These are phyloP conservation scores for Saccharomycopsis amapae DNA, from an alignment of 805 yeast species.

Conservation along the genomic window DNA sequence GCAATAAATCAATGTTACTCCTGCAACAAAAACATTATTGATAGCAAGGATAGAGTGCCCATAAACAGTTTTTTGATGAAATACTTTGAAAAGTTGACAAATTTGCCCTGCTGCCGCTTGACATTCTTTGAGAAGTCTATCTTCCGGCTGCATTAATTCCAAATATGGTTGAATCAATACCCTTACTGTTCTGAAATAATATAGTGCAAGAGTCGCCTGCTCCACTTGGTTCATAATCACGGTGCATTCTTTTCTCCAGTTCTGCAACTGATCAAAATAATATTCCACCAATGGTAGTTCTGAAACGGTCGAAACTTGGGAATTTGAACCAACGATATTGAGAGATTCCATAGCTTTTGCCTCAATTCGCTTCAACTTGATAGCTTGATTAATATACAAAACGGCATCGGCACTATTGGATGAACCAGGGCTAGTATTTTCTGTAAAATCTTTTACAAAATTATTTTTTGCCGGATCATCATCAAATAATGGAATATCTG, in stretches of 20 bases:
- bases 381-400: slow-evolving; percentile 49
- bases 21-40: slow-evolving; percentile 62
- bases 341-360: slow-evolving; percentile 50
- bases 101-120: slow-evolving; percentile 69
- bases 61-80: slow-evolving; percentile 52
- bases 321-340: slow-evolving; percentile 30
- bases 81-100: slow-evolving; percentile 55
- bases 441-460: slow-evolving; percentile 13
- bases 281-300: slow-evolving; percentile 46
- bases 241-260: slow-evolving; percentile 50
- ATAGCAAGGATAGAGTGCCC: slow-evolving; percentile 64
- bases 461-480: slow-evolving; percentile 34
- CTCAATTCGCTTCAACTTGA: slow-evolving; percentile 51
- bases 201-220: slow-evolving; percentile 50
- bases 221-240: slow-evolving; percentile 44
- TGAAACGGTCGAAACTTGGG: slow-evolving; percentile 6
- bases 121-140: slow-evolving; percentile 54
- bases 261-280: slow-evolving; percentile 46
- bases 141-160: slow-evolving; percentile 54
- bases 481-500: slow-evolving; percentile 43
- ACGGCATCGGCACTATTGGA: slow-evolving; percentile 13
- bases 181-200: slow-evolving; percentile 55
- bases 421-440: background rate
- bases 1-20: slow-evolving; percentile 59
- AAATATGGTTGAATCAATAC: slow-evolving; percentile 56